Evolutionary conservation across 2,329 filamentous ascomycete species (phyloP).

Genomic region (Aspergillus thermomutatus): DNA sequence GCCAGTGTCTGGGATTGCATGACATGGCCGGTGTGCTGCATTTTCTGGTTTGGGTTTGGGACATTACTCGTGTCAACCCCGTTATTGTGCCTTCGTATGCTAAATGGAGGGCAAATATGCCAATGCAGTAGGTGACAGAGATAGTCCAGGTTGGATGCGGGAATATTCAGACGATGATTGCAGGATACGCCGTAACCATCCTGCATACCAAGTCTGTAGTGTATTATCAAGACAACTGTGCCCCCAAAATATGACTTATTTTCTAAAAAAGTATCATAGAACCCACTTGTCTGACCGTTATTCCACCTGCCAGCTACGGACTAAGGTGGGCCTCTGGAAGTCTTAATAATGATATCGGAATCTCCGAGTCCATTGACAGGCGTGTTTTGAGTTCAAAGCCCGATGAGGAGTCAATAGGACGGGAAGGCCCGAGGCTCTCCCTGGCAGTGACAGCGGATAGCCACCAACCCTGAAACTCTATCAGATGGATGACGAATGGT

Average conservation of each 20-base stretch:
- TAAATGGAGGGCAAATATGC: background rate
- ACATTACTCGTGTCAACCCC: background rate
- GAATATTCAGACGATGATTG: background rate
- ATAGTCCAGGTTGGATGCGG: background rate
- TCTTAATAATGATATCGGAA: background rate
- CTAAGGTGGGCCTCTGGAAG: background rate
- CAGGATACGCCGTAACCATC: background rate
- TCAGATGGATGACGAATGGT: background rate
- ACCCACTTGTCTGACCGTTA: background rate
- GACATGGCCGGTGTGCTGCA: background rate
- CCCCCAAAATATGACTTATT: background rate
- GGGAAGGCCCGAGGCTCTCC: background rate
- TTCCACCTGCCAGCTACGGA: background rate
- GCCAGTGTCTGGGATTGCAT: background rate
- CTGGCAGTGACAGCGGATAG: too few relatives aligned
- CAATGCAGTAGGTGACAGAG: background rate
- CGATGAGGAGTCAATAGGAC: background rate
- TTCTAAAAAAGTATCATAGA: background rate
- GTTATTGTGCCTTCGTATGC: background rate
- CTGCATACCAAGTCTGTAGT: background rate
- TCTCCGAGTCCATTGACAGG: background rate
- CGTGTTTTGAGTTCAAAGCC: too few relatives aligned
- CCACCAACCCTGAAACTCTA: background rate
- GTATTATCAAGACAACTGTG: background rate
- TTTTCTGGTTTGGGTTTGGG: background rate